Evolutionary conservation across 148 eudicot species (phyloP).

Genomic region (Arctostaphylos glauca): DNA sequence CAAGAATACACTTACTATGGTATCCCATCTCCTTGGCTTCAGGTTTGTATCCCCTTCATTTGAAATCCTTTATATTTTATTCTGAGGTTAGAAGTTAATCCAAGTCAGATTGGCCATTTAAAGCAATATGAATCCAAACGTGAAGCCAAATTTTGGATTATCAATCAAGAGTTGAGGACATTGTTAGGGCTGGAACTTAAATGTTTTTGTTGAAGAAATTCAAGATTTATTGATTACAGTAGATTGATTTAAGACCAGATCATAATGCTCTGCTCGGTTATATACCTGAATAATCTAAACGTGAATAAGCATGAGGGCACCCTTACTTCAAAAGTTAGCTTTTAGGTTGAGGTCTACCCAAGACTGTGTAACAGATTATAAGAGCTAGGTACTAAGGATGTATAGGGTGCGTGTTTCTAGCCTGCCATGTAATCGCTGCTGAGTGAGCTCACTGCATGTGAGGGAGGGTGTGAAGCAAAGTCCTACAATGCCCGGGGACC

Average conservation of each 20-base stretch:
- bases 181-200: background rate
- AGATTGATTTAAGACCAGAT: background rate
- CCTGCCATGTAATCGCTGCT: too few relatives aligned
- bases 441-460: too few relatives aligned
- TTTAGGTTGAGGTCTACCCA: too few relatives aligned
- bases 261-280: background rate
- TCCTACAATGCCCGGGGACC: too few relatives aligned
- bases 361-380: too few relatives aligned
- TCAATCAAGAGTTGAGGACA: background rate
- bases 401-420: too few relatives aligned
- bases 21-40: slow-evolving; percentile 99
- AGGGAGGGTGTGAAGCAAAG: too few relatives aligned
- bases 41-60: slow-evolving; percentile 49
- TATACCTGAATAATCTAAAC: too few relatives aligned
- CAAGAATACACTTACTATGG: slow-evolving; percentile 99
- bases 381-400: too few relatives aligned
- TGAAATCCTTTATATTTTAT: background rate
- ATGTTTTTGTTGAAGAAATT: background rate
- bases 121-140: background rate
- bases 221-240: background rate
- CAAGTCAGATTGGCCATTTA: background rate
- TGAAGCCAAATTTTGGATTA: background rate
- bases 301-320: too few relatives aligned
- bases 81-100: background rate
- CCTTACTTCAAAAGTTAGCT: too few relatives aligned